A percentile compares a stretch with the other conserved stretches of the same genome.
phyloP scores from a whole-genome alignment of 2,329 filamentous ascomycete genomes.

The Orbilia ellipsospora region DNA sequence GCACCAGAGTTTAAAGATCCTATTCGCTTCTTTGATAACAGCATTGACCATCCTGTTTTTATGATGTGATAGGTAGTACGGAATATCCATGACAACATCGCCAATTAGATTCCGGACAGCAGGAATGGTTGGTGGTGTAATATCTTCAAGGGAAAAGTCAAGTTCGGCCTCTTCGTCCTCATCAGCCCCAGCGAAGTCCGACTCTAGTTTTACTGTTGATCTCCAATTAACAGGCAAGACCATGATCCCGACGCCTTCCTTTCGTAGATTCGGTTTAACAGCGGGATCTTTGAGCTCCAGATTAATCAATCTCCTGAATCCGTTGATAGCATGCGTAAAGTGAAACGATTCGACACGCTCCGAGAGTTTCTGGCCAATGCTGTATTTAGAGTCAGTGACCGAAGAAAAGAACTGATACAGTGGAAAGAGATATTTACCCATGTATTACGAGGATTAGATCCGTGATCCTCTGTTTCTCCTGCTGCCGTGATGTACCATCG shows the following conservation, averaged over 20 bases:
- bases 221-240: conserved; percentile 95
- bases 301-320: conserved; percentile 86
- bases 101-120: conserved; percentile 93
- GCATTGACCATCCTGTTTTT: conserved; percentile 94
- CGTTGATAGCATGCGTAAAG: conserved; percentile 95
- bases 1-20: conserved; percentile 96
- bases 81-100: conserved; percentile 98
- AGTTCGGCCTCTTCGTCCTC: conserved; percentile 72
- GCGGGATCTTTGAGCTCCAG: conserved; percentile 79
- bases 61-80: conserved; percentile 96
- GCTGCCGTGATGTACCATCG: conserved; percentile 64
- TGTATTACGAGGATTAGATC: conserved; percentile 92
- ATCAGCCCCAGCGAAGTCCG: conserved; percentile 71
- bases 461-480: conserved; percentile 76
- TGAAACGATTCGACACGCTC: conserved; percentile 95
- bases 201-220: conserved; percentile 85
- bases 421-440: conserved; percentile 64
- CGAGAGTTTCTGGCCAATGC: conserved; percentile 92
- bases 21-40: conserved; percentile 88
- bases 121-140: conserved; percentile 89
- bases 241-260: conserved; percentile 85
- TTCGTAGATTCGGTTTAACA: conserved; percentile 79
- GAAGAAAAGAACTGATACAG: not conserved
- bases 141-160: conserved; percentile 80
- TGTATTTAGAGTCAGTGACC: conserved; percentile 5